Evolutionary conservation across 805 yeast genomes (phyloP).

Genomic region (Monosporozyma siamensis): DNA sequence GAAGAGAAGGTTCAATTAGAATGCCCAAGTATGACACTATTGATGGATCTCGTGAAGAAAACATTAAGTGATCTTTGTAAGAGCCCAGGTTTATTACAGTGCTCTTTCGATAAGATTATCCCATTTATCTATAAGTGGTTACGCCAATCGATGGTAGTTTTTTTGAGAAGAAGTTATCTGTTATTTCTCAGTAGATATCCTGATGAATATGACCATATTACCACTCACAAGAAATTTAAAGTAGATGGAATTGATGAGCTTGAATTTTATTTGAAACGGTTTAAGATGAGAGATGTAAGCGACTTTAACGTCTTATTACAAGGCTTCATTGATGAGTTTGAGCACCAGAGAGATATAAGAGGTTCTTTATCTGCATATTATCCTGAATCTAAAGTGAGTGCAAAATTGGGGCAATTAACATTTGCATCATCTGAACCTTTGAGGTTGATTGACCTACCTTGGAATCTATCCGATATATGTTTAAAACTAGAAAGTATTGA

Average conservation of each 20-base stretch:
- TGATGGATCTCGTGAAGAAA: neutral
- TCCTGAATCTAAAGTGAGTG: neutral
- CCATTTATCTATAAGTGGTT: neutral
- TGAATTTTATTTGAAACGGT: constrained; percentile 1
- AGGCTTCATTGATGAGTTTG: neutral
- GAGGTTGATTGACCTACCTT: constrained; percentile 8
- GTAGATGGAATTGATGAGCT: neutral
- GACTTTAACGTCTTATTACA: neutral
- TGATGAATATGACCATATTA: constrained; percentile 1
- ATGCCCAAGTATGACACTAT: neutral
- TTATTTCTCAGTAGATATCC: constrained; percentile 11
- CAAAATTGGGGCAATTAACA: neutral
- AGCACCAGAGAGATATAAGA: neutral
- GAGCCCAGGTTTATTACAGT: neutral
- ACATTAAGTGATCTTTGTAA: neutral
- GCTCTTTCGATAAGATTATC: neutral
- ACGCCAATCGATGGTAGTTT: constrained; percentile 12
- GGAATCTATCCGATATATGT: constrained; percentile 8
- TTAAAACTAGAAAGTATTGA: constrained; percentile 19
- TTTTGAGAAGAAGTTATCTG: constrained; percentile 13
- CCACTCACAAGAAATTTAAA: neutral
- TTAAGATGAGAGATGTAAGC: neutral
- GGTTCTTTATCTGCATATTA: neutral
- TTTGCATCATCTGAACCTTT: constrained; percentile 5
- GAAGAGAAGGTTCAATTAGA: neutral